These are phyloP conservation scores for Incumbomyces delicatus DNA, from an alignment of 2,329 filamentous ascomycete genomes.

Conservation along the genomic window DNA sequence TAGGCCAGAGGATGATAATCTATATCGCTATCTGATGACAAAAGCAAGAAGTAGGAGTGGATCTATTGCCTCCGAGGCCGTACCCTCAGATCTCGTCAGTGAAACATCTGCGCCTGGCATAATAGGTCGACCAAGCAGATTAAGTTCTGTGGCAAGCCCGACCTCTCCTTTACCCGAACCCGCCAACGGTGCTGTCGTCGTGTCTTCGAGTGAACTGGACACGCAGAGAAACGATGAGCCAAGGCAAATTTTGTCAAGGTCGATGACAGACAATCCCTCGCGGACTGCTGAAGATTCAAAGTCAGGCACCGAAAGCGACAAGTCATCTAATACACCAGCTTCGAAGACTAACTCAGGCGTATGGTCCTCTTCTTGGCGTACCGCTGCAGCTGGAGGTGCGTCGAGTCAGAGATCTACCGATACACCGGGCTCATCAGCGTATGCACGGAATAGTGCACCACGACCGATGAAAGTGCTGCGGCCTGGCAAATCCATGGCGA, in stretches of 20 bases:
- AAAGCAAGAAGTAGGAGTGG: constrained; percentile 25
- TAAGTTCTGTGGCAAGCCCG: constrained; percentile 16
- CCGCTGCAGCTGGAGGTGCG: constrained; percentile 1
- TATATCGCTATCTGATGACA: constrained; percentile 69
- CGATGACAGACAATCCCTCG: not conserved
- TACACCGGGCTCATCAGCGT: constrained; percentile 15
- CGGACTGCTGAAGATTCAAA: constrained; percentile 19
- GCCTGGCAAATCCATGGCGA: constrained; percentile 55
- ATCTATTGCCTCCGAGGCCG: constrained; percentile 13
- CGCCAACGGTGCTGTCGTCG: constrained; percentile 3
- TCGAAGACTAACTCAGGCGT: constrained; percentile 19
- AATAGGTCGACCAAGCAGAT: constrained; percentile 24
- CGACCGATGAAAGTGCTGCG: constrained; percentile 87
- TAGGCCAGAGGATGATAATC: constrained; percentile 73
- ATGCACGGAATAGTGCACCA: constrained; percentile 21
- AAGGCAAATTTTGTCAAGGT: not conserved
- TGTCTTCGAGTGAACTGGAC: not conserved
- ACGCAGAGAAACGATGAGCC: not conserved
- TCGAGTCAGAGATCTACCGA: constrained; percentile 11
- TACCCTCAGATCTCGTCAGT: constrained; percentile 18
- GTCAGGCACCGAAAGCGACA: constrained; percentile 23
- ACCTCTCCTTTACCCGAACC: constrained; percentile 19
- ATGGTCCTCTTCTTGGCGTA: constrained; percentile 21
- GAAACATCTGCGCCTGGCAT: constrained; percentile 24
- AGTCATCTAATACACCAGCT: constrained; percentile 20